phyloP scores from a whole-genome alignment of 768 basidiomycete genomes.

The Paxillus rubicundulus region DNA sequence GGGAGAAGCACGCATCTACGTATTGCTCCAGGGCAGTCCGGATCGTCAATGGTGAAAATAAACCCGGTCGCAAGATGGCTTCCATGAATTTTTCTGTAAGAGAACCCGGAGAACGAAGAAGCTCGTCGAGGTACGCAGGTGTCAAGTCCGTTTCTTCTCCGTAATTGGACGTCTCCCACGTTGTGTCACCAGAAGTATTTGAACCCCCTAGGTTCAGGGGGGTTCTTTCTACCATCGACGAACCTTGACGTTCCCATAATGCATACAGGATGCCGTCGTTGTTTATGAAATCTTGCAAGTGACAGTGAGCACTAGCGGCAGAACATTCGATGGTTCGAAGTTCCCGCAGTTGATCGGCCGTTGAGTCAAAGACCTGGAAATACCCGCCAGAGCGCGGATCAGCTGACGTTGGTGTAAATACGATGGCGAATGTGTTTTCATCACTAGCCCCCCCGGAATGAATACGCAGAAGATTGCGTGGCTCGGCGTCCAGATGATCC shows the following conservation, averaged over 20 bases:
- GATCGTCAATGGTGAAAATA: constrained; percentile 83
- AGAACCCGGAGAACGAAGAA: constrained; percentile 67
- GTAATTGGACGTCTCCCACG: constrained; percentile 59
- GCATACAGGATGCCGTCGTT: constrained; percentile 53
- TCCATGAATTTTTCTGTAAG: constrained; percentile 77
- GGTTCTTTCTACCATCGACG: constrained; percentile 62
- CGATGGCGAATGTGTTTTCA: constrained; percentile 61
- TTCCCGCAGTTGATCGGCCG: constrained; percentile 58
- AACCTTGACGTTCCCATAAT: constrained; percentile 81
- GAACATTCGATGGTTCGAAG: constrained; percentile 61
- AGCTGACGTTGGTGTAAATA: constrained; percentile 67
- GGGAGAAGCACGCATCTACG: constrained; percentile 63
- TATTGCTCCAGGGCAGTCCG: constrained; percentile 83
- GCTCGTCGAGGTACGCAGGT: constrained; percentile 85
- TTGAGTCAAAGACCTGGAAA: constrained; percentile 64
- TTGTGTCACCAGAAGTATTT: constrained; percentile 26
- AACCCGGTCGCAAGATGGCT: constrained; percentile 81
- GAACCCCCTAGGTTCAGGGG: constrained; percentile 41
- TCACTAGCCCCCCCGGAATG: constrained; percentile 48
- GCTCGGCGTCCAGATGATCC: constrained; percentile 56
- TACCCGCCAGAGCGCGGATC: constrained; percentile 71
- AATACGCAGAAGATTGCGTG: constrained; percentile 63
- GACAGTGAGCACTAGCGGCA: constrained; percentile 57
- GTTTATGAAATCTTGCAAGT: constrained; percentile 78
- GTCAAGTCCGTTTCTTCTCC: constrained; percentile 75